Evolutionary conservation across 768 basidiomycete species (phyloP).

Genomic region (Boletus vinaceobasis): DNA sequence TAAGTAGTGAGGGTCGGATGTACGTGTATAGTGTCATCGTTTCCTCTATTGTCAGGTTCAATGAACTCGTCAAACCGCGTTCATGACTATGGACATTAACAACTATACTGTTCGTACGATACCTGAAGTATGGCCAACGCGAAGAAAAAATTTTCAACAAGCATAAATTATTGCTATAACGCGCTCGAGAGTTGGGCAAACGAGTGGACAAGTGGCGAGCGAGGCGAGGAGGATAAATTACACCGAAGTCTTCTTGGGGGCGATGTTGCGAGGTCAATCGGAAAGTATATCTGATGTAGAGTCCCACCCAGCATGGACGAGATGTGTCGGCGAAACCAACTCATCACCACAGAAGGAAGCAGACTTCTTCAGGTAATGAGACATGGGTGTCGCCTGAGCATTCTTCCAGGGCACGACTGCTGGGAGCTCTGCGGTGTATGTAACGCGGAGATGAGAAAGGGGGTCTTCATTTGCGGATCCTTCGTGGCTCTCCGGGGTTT

Average conservation of each 20-base stretch:
- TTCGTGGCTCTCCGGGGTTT: conserved; percentile 31
- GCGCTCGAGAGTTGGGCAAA: conserved; percentile 15
- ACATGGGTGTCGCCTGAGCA: conserved; percentile 32
- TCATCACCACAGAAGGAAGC: conserved; percentile 38
- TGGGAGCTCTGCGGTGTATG: conserved; percentile 34
- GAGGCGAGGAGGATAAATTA: conserved; percentile 23
- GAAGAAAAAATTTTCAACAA: conserved; percentile 12
- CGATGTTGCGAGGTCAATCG: conserved; percentile 24
- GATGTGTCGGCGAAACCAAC: conserved; percentile 44
- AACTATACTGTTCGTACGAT: conserved; percentile 29
- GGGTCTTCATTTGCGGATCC: conserved; percentile 30
- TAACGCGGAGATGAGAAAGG: conserved; percentile 36
- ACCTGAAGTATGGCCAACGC: conserved; percentile 14
- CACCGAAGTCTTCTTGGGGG: conserved; percentile 6
- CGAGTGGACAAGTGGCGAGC: conserved; percentile 15
- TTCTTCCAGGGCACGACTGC: conserved; percentile 35
- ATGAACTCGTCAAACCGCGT: conserved; percentile 11
- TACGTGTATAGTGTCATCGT: conserved; percentile 17
- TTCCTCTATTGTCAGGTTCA: conserved; percentile 13
- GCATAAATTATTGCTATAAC: conserved; percentile 28
- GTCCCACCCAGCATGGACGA: conserved; percentile 58
- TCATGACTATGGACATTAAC: conserved; percentile 31
- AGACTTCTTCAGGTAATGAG: conserved; percentile 38
- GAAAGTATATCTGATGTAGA: conserved; percentile 43
- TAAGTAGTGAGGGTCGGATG: conserved; percentile 27